A percentile compares a stretch with the other conserved stretches of the same genome.
These are phyloP conservation scores for Salicornia ramosissima DNA, from an alignment of 148 eudicot species.

Conservation along the genomic window DNA sequence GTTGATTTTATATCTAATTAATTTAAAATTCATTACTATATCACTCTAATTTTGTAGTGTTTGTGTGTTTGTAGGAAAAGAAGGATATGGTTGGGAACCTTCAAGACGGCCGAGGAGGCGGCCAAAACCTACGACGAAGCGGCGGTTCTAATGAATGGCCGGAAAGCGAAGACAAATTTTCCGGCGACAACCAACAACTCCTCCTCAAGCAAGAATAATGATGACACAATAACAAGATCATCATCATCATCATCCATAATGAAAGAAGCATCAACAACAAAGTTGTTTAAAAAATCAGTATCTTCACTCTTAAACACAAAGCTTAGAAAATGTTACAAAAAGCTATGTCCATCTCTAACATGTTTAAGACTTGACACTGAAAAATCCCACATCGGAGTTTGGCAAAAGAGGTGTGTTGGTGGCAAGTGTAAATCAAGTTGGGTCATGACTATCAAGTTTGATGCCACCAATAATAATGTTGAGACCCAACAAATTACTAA, in stretches of 20 bases:
- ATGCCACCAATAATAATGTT: not conserved
- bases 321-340: slow-evolving; percentile 37
- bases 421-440: slow-evolving; percentile 36
- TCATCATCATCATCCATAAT: slow-evolving; percentile 12
- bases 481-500: not conserved
- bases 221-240: not conserved
- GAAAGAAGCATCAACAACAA: no score
- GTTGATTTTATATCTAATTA: no score
- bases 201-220: not conserved
- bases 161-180: slow-evolving; percentile 51
- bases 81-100: slow-evolving; percentile 61
- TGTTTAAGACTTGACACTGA: slow-evolving; percentile 52
- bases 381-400: slow-evolving; percentile 47
- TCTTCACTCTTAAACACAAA: slow-evolving; percentile 34
- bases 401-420: slow-evolving; percentile 47
- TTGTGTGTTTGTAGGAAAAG: slow-evolving; percentile 32
- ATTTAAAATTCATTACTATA: no score
- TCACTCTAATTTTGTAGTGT: not conserved
- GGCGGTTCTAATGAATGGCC: slow-evolving; percentile 44
- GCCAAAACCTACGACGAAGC: slow-evolving; percentile 57
- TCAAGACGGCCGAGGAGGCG: slow-evolving; percentile 53
- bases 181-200: slow-evolving; percentile 16
- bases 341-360: slow-evolving; percentile 41
- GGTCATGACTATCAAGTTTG: slow-evolving; percentile 55
- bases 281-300: not conserved